Percentiles rank a stretch among this genome's conserved stretches.
Evolutionary conservation across 139 green algal species (phyloP).

Genomic region (Closterium sp.): DNA sequence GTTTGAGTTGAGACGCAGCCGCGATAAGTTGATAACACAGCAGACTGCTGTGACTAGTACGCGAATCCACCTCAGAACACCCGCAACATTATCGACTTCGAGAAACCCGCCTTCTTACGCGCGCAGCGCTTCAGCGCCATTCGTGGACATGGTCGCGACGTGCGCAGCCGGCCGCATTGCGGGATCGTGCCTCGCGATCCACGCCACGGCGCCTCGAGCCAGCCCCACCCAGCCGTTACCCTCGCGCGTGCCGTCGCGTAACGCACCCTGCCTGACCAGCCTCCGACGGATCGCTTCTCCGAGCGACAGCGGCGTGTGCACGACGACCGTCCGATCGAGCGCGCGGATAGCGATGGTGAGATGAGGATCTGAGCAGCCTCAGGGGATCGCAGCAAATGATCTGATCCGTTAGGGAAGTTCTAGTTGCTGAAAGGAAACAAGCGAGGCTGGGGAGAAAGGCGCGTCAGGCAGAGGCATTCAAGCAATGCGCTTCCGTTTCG

Average conservation of each 20-base stretch:
- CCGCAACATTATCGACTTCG: too few relatives aligned
- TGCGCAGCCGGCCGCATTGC: background rate
- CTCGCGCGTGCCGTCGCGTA: background rate
- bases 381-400: too few relatives aligned
- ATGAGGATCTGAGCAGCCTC: background rate
- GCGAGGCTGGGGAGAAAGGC: too few relatives aligned
- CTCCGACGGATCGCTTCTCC: background rate
- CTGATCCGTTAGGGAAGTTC: background rate
- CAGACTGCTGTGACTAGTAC: too few relatives aligned
- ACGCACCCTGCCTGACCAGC: background rate
- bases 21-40: too few relatives aligned
- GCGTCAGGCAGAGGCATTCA: background rate
- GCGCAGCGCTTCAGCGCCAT: background rate
- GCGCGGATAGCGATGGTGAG: background rate
- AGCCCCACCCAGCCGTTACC: background rate
- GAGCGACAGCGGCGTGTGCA: background rate
- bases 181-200: background rate
- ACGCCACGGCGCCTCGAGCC: background rate
- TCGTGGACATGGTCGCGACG: background rate
- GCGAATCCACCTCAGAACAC: background rate
- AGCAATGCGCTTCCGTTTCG: background rate
- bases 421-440: background rate
- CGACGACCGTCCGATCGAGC: background rate
- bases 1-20: too few relatives aligned
- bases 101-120: background rate